Conservation (phyloP, 768 basidiomycete species). For the Rhodocollybia butyracea region DNA sequence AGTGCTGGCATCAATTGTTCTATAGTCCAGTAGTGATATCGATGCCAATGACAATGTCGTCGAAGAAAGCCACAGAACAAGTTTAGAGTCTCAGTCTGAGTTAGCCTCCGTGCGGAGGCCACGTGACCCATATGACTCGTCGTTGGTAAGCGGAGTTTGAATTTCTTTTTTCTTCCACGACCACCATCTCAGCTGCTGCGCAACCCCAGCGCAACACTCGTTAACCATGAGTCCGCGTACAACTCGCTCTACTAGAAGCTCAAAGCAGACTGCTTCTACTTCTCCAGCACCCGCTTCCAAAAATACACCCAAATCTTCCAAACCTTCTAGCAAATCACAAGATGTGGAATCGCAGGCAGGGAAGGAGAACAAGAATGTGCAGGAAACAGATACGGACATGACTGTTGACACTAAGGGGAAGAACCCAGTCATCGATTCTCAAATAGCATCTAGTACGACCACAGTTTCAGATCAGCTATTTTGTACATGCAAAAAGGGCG, state of each 20-base stretch:
- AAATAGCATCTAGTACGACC: background rate
- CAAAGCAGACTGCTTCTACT: background rate
- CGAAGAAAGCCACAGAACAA: too few species aligned
- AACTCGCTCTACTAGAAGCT: slow-evolving; percentile 5
- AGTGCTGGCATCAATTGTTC: too few species aligned
- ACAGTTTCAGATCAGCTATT: slow-evolving; percentile 27
- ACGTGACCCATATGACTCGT: background rate
- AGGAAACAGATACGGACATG: slow-evolving; percentile 16
- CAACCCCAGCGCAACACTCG: background rate
- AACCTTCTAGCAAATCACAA: background rate
- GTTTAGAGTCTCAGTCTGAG: too few species aligned
- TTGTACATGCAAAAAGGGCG: slow-evolving; percentile 65
- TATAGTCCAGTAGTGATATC: too few species aligned
- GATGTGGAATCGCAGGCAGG: slow-evolving; percentile 17
- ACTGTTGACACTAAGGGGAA: slow-evolving; percentile 18
- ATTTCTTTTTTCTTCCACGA: background rate
- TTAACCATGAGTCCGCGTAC: slow-evolving; percentile 10
- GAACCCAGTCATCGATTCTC: background rate
- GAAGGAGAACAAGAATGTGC: slow-evolving; percentile 24
- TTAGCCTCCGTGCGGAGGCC: too few species aligned
- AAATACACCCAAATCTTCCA: too few species aligned
- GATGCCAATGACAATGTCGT: too few species aligned
- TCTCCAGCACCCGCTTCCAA: slow-evolving; percentile 2
- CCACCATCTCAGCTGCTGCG: background rate
- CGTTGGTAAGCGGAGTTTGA: slow-evolving; percentile 1